These are phyloP conservation scores for Nicotiana sylvestris DNA, from an alignment of 257 asterid genomes.

Conservation along the genomic window DNA sequence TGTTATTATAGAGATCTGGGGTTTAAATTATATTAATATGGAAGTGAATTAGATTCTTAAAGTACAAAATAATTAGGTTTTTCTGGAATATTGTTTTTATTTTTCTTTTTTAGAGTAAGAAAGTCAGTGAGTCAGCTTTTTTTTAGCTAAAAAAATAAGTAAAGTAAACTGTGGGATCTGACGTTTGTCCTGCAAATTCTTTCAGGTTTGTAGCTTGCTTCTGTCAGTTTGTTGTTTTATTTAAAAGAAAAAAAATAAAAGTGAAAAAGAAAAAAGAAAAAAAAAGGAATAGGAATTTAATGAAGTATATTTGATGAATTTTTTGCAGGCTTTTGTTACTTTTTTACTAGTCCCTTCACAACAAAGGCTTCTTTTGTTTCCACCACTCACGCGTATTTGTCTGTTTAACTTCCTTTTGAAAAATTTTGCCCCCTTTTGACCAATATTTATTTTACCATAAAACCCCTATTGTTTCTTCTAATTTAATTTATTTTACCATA, in stretches of 20 bases:
- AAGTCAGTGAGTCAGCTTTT: constrained; percentile 26
- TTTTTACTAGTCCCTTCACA: constrained; percentile 19
- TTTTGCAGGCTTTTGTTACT: constrained; percentile 18
- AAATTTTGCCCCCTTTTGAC: not conserved
- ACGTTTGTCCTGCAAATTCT: constrained; percentile 29
- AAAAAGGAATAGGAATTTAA: constrained; percentile 9
- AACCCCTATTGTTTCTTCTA: not conserved
- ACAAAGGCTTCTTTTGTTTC: constrained; percentile 28
- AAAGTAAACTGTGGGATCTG: constrained; percentile 27
- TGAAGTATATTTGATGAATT: not conserved
- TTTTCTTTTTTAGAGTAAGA: constrained; percentile 14
- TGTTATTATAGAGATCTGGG: constrained; percentile 13
- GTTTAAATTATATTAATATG: not conserved
- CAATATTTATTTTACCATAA: not conserved
- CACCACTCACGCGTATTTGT: constrained; percentile 27
- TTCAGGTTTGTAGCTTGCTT: constrained; percentile 16
- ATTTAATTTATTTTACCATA: no score
- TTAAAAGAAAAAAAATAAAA: not conserved
- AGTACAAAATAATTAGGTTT: constrained; percentile 26
- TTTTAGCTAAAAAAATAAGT: constrained; percentile 15
- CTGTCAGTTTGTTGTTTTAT: constrained; percentile 7
- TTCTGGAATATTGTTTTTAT: constrained; percentile 3
- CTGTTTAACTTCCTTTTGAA: not conserved
- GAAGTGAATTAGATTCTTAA: not conserved
- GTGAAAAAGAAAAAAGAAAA: not conserved